phyloP scores from a whole-genome alignment of 148 eudicot genomes.

The Pouteria glomerata region DNA sequence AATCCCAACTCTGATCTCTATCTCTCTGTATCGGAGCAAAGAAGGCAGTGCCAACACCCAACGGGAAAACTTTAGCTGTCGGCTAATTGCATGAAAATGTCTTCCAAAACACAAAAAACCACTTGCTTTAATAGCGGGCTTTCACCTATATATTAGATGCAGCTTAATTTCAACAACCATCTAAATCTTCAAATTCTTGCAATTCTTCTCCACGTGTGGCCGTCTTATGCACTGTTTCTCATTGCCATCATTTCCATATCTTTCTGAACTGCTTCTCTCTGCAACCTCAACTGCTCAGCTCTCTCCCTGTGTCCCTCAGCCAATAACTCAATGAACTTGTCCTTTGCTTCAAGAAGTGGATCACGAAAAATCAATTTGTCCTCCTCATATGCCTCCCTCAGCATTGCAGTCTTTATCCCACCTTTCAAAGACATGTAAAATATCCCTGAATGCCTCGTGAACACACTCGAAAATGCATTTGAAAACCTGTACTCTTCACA shows the following conservation, averaged over 20 bases:
- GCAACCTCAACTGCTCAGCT: slow-evolving; percentile 38
- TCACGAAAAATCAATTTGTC: slow-evolving; percentile 68
- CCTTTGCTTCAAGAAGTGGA: slow-evolving; percentile 65
- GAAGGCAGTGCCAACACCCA: not conserved
- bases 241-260: slow-evolving; percentile 43
- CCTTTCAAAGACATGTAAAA: slow-evolving; percentile 85
- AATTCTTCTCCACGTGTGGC: slow-evolving; percentile 20
- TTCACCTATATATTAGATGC: not conserved
- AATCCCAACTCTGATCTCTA: too few relatives aligned
- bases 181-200: slow-evolving; percentile 6
- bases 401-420: slow-evolving; percentile 79
- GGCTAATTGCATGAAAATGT: not conserved
- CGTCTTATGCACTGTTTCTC: slow-evolving; percentile 9
- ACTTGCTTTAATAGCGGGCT: not conserved
- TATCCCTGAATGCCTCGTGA: slow-evolving; percentile 86
- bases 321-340: slow-evolving; percentile 71
- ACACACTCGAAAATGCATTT: slow-evolving; percentile 66
- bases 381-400: slow-evolving; percentile 81
- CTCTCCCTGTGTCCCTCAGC: slow-evolving; percentile 63
- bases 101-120: not conserved
- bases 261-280: slow-evolving; percentile 38
- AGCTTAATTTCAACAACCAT: slow-evolving; percentile 1
- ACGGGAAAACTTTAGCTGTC: not conserved
- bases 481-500: slow-evolving; percentile 76
- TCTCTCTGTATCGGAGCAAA: too few relatives aligned